Conservation (phyloP, 2,329 filamentous ascomycete species). For the Fusarium sp. region DNA sequence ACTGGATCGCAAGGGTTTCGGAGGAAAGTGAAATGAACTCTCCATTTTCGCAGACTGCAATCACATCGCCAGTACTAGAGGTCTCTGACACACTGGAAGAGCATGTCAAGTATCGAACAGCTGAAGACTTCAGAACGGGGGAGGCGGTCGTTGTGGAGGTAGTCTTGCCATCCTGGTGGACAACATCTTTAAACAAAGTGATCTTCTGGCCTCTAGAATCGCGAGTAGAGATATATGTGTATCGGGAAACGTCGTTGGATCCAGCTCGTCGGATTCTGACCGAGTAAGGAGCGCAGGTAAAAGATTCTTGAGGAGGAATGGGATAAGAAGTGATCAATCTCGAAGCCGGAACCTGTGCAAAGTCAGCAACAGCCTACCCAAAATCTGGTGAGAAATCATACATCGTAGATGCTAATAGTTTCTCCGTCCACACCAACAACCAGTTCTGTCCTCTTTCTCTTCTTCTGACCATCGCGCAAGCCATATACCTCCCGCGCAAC, state of each 20-base stretch:
- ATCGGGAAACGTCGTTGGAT: constrained; percentile 61
- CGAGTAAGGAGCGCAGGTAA: constrained; percentile 70
- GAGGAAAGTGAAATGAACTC: constrained; percentile 68
- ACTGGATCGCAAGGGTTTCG: constrained; percentile 53
- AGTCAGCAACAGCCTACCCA: constrained; percentile 1
- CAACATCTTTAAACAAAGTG: constrained; percentile 67
- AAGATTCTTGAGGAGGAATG: constrained; percentile 70
- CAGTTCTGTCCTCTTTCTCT: constrained; percentile 70
- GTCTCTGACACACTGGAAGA: constrained; percentile 42
- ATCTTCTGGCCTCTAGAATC: constrained; percentile 60
- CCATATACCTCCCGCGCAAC: constrained; percentile 70
- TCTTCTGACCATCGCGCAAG: constrained; percentile 65
- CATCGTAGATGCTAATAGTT: constrained; percentile 72
- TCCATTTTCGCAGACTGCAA: constrained; percentile 69
- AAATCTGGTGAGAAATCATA: constrained; percentile 46
- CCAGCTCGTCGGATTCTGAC: constrained; percentile 61
- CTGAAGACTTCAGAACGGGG: constrained; percentile 52
- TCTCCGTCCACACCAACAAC: constrained; percentile 73
- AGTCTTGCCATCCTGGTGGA: constrained; percentile 61
- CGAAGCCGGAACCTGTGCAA: constrained; percentile 64
- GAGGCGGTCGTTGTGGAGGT: constrained; percentile 58
- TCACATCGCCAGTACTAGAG: constrained; percentile 50
- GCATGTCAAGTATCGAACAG: constrained; percentile 49
- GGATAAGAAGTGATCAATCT: constrained; percentile 73
- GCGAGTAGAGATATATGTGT: constrained; percentile 68